Conservation (phyloP, 257 asterid species). For the Nicotiana benthamiana region DNA sequence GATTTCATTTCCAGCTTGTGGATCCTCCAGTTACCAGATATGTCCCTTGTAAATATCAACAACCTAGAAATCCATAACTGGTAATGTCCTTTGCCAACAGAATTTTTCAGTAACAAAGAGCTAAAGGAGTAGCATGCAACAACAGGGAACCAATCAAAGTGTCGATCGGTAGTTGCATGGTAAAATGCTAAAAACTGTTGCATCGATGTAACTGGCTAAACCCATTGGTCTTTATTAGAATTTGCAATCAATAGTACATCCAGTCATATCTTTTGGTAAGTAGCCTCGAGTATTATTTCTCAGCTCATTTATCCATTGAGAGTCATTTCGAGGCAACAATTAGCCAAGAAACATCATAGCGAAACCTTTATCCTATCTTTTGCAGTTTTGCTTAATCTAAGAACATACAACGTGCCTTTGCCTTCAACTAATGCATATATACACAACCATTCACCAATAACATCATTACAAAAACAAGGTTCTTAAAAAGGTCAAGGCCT, state of each 20-base stretch:
- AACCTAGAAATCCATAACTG: neutral
- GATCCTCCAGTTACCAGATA: neutral
- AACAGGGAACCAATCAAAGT: neutral
- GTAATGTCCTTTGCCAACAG: neutral
- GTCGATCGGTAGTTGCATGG: neutral
- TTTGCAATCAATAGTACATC: neutral
- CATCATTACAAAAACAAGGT: neutral
- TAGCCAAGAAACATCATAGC: neutral
- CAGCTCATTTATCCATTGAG: neutral
- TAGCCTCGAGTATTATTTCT: neutral
- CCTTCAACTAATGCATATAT: neutral
- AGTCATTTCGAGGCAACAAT: neutral
- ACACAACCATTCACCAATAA: neutral
- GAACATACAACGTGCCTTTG: neutral
- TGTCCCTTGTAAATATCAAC: neutral
- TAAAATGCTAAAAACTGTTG: neutral
- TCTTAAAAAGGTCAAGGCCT: neutral
- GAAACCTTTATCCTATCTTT: neutral
- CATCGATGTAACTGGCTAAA: neutral
- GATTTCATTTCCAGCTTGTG: neutral
- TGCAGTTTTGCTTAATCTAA: neutral
- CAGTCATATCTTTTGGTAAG: constrained; percentile 2
- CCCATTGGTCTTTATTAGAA: neutral
- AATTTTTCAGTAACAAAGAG: neutral
- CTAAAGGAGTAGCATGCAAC: neutral